Evolutionary conservation across 2,329 filamentous ascomycete genomes (phyloP).

Genomic region (Hansfordia pulvinata): DNA sequence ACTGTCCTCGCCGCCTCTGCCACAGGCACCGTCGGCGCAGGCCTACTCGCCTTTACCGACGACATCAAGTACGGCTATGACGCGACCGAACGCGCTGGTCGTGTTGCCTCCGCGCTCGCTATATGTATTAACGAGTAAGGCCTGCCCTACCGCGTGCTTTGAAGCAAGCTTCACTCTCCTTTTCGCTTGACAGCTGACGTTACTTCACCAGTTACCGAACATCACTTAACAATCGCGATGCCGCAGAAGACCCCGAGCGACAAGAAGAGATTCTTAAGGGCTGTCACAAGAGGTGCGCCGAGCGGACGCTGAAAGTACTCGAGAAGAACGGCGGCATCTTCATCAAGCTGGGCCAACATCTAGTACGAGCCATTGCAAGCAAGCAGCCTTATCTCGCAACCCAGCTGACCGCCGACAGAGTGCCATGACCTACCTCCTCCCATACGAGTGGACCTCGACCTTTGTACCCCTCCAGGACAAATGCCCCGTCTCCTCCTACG

Average conservation of each 20-base stretch:
- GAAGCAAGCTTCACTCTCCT: too few species aligned
- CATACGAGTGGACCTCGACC: conserved; percentile 83
- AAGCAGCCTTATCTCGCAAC: conserved; percentile 7
- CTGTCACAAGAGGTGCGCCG: conserved; percentile 87
- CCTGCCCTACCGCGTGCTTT: background rate
- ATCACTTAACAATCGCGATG: conserved; percentile 59
- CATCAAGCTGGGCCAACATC: conserved; percentile 91
- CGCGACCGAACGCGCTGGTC: conserved; percentile 61
- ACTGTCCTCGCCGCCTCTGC: conserved; percentile 33
- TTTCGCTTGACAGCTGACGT: too few species aligned
- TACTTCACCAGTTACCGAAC: conserved; percentile 72
- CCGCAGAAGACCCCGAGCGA: conserved; percentile 46
- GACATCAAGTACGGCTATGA: conserved; percentile 67
- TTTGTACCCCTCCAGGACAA: conserved; percentile 94
- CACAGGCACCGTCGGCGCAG: conserved; percentile 33
- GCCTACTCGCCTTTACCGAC: conserved; percentile 41
- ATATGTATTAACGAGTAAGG: conserved; percentile 79
- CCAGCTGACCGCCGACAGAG: conserved; percentile 34
- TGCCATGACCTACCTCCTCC: conserved; percentile 89
- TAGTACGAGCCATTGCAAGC: conserved; percentile 32
- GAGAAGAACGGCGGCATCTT: conserved; percentile 98
- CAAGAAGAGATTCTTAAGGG: conserved; percentile 57
- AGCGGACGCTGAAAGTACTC: conserved; percentile 71
- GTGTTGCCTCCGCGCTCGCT: conserved; percentile 61
- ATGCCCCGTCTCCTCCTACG: conserved; percentile 82